Evolutionary conservation across 163 green algal genomes (phyloP).

Genomic region (Volvox carteri): DNA sequence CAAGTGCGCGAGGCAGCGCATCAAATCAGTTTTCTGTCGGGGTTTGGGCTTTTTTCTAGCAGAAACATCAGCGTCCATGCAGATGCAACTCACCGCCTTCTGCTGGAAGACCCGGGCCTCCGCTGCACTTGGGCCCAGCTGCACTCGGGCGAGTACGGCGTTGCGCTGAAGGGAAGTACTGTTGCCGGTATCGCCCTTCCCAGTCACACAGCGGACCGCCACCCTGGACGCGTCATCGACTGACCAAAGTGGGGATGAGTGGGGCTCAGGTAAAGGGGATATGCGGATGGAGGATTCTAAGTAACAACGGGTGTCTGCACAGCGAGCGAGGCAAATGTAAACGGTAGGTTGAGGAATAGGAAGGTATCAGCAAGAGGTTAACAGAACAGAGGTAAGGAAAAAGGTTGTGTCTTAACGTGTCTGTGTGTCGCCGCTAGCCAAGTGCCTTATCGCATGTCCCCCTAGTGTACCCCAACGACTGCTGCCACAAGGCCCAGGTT

Average conservation of each 20-base stretch:
- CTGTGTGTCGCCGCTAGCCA: no score
- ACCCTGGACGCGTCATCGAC: not conserved
- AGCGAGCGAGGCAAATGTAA: not conserved
- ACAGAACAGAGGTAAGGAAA: not conserved
- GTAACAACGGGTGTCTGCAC: not conserved
- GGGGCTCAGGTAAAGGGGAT: not conserved
- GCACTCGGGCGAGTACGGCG: conserved; percentile 25
- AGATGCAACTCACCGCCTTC: not conserved
- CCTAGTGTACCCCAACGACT: not conserved
- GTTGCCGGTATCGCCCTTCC: not conserved
- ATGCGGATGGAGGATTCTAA: not conserved
- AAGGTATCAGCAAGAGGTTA: not conserved
- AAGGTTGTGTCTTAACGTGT: not conserved
- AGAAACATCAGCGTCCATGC: not conserved
- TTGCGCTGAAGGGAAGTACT: not conserved
- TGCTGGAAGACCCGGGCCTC: conserved; percentile 14
- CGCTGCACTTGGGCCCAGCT: not conserved
- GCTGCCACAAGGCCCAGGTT: no score
- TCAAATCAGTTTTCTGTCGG: not conserved
- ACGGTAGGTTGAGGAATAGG: not conserved
- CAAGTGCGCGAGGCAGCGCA: not conserved
- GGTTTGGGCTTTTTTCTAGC: not conserved
- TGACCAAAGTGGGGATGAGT: not conserved
- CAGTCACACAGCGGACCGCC: not conserved
- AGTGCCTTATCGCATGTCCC: not conserved